phyloP scores from a whole-genome alignment of 2,329 filamentous ascomycete genomes.

The Arthrobotrys megalospora region DNA sequence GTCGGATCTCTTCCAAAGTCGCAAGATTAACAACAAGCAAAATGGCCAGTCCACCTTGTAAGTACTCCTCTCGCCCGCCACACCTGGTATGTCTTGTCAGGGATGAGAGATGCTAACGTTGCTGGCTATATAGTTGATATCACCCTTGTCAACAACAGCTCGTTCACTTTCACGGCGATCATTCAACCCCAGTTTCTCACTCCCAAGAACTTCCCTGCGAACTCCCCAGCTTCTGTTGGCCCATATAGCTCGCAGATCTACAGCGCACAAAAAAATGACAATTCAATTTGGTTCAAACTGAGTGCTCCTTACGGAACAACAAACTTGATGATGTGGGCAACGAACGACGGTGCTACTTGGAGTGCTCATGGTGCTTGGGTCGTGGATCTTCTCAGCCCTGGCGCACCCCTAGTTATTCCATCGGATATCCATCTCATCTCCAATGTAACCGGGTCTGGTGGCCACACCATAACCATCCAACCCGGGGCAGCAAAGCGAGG shows the following conservation, averaged over 20 bases:
- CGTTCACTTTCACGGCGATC: slow-evolving; percentile 9
- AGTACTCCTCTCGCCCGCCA: background rate
- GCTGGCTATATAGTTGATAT: slow-evolving; percentile 4
- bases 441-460: slow-evolving; percentile 2
- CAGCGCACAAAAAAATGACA: background rate
- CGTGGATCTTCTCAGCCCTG: background rate
- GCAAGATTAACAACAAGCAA: background rate
- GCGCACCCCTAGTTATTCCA: background rate
- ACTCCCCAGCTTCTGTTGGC: background rate
- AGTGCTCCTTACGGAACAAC: slow-evolving; percentile 1
- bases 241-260: slow-evolving; percentile 9
- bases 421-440: slow-evolving; percentile 16
- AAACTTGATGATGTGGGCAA: background rate
- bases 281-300: slow-evolving; percentile 20
- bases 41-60: slow-evolving; percentile 9
- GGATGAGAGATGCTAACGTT: background rate
- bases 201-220: background rate
- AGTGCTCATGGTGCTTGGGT: slow-evolving; percentile 1
- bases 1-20: background rate
- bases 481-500: slow-evolving; percentile 7
- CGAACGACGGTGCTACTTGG: slow-evolving; percentile 14
- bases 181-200: background rate
- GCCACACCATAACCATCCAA: slow-evolving; percentile 13
- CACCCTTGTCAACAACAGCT: slow-evolving; percentile 9
- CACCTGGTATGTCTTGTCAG: too few relatives aligned